These are phyloP conservation scores for Podospora sp. DNA, from an alignment of 495 filamentous ascomycete species.

Conservation along the genomic window DNA sequence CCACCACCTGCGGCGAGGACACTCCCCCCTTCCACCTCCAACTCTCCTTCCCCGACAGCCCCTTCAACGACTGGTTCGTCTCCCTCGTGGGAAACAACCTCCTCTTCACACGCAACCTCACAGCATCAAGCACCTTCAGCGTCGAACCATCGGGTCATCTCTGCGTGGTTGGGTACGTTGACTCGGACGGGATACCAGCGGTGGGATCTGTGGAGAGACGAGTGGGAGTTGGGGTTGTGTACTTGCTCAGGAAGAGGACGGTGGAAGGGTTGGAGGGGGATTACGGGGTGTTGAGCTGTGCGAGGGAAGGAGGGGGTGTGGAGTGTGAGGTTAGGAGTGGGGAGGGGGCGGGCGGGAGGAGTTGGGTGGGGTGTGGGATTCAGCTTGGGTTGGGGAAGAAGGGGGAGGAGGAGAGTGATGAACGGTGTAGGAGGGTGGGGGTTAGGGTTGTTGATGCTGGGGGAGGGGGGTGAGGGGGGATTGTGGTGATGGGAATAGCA, in stretches of 20 bases:
- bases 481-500: too few species aligned
- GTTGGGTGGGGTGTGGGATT: background rate
- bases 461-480: too few species aligned
- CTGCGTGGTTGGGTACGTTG: slow-evolving; percentile 26
- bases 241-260: slow-evolving; percentile 7
- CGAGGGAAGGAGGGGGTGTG: background rate
- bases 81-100: slow-evolving; percentile 28
- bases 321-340: background rate
- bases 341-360: background rate
- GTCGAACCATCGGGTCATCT: slow-evolving; percentile 29
- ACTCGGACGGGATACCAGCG: slow-evolving; percentile 5
- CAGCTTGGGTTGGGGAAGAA: background rate
- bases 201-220: slow-evolving; percentile 24
- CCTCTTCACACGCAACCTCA: slow-evolving; percentile 27
- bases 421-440: background rate
- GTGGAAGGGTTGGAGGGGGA: slow-evolving; percentile 12
- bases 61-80: slow-evolving; percentile 36
- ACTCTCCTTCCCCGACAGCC: slow-evolving; percentile 29
- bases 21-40: slow-evolving; percentile 32
- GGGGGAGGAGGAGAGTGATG: background rate
- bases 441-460: background rate
- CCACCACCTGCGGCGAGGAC: slow-evolving; percentile 31
- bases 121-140: slow-evolving; percentile 28
- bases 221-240: slow-evolving; percentile 17
- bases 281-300: slow-evolving; percentile 13